These are phyloP conservation scores for Rhododendron griersonianum DNA, from an alignment of 148 eudicot species.

Conservation along the genomic window DNA sequence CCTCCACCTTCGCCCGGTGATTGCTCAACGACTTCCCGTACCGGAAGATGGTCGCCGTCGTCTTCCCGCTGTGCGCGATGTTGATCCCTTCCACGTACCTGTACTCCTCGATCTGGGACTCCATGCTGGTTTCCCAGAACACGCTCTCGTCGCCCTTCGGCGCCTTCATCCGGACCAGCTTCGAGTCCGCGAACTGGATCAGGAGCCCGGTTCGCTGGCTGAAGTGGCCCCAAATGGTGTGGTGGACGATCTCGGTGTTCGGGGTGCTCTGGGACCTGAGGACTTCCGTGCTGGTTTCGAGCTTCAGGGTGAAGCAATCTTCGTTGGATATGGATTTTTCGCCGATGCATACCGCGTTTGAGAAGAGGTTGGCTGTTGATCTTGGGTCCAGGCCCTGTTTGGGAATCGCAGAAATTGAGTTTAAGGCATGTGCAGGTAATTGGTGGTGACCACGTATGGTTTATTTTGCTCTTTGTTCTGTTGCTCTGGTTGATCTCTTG, in stretches of 20 bases:
- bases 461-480: too few species aligned
- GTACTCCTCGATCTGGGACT: slow-evolving; percentile 51
- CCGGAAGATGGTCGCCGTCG: slow-evolving; percentile 37
- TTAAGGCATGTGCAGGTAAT: too few species aligned
- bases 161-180: slow-evolving; percentile 38
- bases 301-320: slow-evolving; percentile 50
- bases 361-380: slow-evolving; percentile 58
- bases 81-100: slow-evolving; percentile 47
- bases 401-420: not conserved
- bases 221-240: slow-evolving; percentile 58
- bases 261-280: slow-evolving; percentile 43
- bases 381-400: slow-evolving; percentile 62
- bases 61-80: slow-evolving; percentile 57
- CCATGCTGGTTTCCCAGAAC: slow-evolving; percentile 61
- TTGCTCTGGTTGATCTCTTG: too few species aligned
- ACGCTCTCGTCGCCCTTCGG: slow-evolving; percentile 29
- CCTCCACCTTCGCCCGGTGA: slow-evolving; percentile 44
- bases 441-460: too few species aligned
- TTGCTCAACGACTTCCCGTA: slow-evolving; percentile 42
- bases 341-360: slow-evolving; percentile 45
- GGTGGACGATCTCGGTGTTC: slow-evolving; percentile 51
- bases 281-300: slow-evolving; percentile 35
- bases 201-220: slow-evolving; percentile 63
- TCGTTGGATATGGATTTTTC: slow-evolving; percentile 52
- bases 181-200: slow-evolving; percentile 43